A percentile compares a stretch with the other conserved stretches of the same genome.
phyloP scores from a whole-genome alignment of 345 rosid genomes.

The Fremontodendron californicum region DNA sequence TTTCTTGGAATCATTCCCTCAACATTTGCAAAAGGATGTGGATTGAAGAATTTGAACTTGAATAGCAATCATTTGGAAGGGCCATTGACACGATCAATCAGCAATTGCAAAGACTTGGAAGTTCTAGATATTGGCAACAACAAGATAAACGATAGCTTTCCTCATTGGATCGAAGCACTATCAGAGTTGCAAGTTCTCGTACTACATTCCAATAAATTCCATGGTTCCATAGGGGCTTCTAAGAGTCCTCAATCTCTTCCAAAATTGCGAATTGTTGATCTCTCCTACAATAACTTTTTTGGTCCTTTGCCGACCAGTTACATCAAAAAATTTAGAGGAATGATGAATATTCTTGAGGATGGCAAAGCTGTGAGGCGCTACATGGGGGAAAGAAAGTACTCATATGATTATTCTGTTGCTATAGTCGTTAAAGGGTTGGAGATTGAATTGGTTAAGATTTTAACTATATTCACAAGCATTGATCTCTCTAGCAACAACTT shows the following conservation, averaged over 20 bases:
- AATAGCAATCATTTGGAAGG: conserved; percentile 18
- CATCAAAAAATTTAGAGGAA: too few relatives aligned
- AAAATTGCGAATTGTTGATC: too few relatives aligned
- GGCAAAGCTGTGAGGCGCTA: too few relatives aligned
- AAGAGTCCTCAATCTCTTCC: too few relatives aligned
- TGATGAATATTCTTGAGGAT: too few relatives aligned
- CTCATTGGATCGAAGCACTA: conserved; percentile 1
- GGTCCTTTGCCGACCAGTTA: conserved; percentile 21
- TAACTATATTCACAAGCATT: conserved; percentile 23
- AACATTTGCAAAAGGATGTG: not conserved
- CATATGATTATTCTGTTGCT: too few relatives aligned
- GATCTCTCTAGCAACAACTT: not conserved
- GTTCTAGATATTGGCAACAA: conserved; percentile 14
- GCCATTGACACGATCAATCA: not conserved
- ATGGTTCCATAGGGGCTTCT: too few relatives aligned
- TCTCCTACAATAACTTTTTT: conserved; percentile 12
- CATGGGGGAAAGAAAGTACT: too few relatives aligned
- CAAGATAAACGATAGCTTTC: conserved; percentile 12
- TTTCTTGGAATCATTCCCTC: conserved; percentile 17
- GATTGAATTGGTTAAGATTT: conserved; percentile 9
- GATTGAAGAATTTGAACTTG: conserved; percentile 1
- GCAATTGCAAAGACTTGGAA: not conserved
- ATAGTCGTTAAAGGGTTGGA: too few relatives aligned
- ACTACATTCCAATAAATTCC: conserved; percentile 2
- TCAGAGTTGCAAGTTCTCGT: not conserved